Evolutionary conservation across 1,284 basidiomycete genomes (phyloP).

Genomic region (Fistulina hepatica): DNA sequence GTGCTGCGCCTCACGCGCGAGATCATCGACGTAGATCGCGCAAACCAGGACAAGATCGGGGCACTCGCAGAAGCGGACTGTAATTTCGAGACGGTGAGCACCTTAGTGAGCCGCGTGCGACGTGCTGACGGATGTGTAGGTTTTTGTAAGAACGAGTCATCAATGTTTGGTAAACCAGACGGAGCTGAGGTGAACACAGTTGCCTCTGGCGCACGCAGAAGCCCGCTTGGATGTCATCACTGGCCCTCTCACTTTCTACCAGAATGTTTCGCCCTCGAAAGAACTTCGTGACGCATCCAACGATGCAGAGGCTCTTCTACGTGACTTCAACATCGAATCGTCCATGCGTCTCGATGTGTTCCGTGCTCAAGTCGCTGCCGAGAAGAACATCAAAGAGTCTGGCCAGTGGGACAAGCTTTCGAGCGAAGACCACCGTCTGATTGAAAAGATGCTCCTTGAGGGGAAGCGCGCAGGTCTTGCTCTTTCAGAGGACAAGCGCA

Average conservation of each 20-base stretch:
- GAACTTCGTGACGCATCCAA: slow-evolving; percentile 66
- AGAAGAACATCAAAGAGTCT: slow-evolving; percentile 51
- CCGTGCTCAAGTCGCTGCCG: slow-evolving; percentile 55
- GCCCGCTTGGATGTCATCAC: slow-evolving; percentile 37
- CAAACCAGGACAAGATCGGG: slow-evolving; percentile 50
- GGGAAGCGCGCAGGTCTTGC: slow-evolving; percentile 67
- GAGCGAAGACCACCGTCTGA: slow-evolving; percentile 57
- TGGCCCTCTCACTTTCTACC: slow-evolving; percentile 65
- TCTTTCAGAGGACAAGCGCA: slow-evolving; percentile 53
- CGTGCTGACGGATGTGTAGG: slow-evolving; percentile 28
- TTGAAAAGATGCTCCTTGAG: slow-evolving; percentile 70
- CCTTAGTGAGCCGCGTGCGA: background rate
- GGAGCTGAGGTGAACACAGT: too few relatives aligned
- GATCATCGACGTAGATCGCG: slow-evolving; percentile 45
- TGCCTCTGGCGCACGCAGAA: slow-evolving; percentile 48
- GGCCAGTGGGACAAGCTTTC: slow-evolving; percentile 47
- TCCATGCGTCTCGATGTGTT: slow-evolving; percentile 73
- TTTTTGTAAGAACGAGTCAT: slow-evolving; percentile 66
- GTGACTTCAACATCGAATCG: slow-evolving; percentile 57
- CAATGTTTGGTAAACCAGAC: too few relatives aligned
- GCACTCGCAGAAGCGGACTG: slow-evolving; percentile 46
- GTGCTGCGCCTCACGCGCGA: slow-evolving; percentile 49
- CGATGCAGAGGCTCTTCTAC: slow-evolving; percentile 54
- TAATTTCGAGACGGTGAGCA: slow-evolving; percentile 45
- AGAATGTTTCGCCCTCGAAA: slow-evolving; percentile 65